These are phyloP conservation scores for Colletotrichum cordylinicola DNA, from an alignment of 2,329 filamentous ascomycete species.

Conservation along the genomic window DNA sequence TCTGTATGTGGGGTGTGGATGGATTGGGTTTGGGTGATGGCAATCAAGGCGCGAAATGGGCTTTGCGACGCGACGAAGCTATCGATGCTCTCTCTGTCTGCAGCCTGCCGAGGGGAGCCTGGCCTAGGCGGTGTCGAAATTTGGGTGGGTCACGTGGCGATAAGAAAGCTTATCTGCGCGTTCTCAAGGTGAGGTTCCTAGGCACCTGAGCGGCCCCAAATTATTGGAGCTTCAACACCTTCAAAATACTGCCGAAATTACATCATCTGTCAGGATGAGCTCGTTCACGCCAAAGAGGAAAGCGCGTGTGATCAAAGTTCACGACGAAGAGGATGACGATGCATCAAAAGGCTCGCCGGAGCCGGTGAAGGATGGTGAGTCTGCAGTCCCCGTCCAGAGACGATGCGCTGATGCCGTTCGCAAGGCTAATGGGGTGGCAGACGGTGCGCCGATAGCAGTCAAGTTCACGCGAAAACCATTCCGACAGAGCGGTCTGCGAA, in stretches of 20 bases:
- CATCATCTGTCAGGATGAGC: conserved; percentile 47
- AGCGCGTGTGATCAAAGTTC: conserved; percentile 76
- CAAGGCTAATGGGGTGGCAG: conserved; percentile 22
- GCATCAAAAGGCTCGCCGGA: conserved; percentile 22
- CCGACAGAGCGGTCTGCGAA: conserved; percentile 64
- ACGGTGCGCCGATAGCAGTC: conserved; percentile 2
- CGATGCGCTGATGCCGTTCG: conserved; percentile 29
- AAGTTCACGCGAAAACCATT: conserved; percentile 53
- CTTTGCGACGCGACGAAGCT: conserved; percentile 21
- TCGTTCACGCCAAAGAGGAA: conserved; percentile 68
- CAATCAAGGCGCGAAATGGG: conserved; percentile 2
- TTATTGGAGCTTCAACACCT: not conserved
- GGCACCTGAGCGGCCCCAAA: not conserved
- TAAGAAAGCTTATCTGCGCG: conserved; percentile 40
- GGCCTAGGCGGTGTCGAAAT: conserved; percentile 20
- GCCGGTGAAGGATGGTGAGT: conserved; percentile 44
- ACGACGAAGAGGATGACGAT: conserved; percentile 67
- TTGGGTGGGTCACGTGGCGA: conserved; percentile 50
- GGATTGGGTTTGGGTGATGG: not conserved
- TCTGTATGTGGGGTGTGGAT: not conserved
- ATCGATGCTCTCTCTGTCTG: not conserved
- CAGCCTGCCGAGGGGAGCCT: conserved; percentile 4
- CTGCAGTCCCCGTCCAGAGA: conserved; percentile 8
- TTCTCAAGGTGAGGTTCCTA: not conserved
- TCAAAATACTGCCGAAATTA: not conserved